These are phyloP conservation scores for Leishmania martiniquensis DNA, from an alignment of 208 protist species.

Conservation along the genomic window DNA sequence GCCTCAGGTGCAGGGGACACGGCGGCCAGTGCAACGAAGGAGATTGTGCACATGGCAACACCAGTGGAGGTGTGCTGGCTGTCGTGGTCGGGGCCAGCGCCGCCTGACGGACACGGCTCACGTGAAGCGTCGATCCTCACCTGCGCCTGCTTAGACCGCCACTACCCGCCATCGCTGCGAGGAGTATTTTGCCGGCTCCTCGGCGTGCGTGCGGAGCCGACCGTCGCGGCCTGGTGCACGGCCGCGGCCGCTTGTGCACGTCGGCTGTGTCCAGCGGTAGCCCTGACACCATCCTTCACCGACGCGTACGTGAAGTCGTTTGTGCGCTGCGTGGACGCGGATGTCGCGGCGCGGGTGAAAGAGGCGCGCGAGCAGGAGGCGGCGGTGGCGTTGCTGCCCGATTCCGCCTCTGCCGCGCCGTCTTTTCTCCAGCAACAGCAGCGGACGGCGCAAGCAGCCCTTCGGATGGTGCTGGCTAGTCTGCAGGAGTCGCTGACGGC, in stretches of 20 bases:
- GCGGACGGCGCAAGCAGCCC: conserved; percentile 2
- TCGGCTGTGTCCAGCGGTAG: background rate
- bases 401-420: background rate
- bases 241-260: conserved; percentile 25
- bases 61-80: conserved; percentile 58
- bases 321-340: conserved; percentile 35
- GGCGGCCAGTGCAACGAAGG: background rate
- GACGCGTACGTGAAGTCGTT: conserved; percentile 32
- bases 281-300: conserved; percentile 23
- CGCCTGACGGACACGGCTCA: conserved; percentile 5
- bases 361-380: background rate
- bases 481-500: conserved; percentile 13
- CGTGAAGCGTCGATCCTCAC: conserved; percentile 4
- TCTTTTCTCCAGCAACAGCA: conserved; percentile 8
- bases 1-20: too few species aligned
- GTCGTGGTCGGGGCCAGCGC: conserved; percentile 3
- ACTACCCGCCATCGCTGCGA: conserved; percentile 28
- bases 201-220: conserved; percentile 35
- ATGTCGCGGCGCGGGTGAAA: conserved; percentile 34
- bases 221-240: conserved; percentile 48
- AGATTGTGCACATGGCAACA: conserved; percentile 36
- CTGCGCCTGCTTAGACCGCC: conserved; percentile 19
- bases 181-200: conserved; percentile 29
- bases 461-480: conserved; percentile 1
- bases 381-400: background rate